Base-by-base conservation (phyloP, 163 green algal genomes). In the Volvox carteri region DNA sequence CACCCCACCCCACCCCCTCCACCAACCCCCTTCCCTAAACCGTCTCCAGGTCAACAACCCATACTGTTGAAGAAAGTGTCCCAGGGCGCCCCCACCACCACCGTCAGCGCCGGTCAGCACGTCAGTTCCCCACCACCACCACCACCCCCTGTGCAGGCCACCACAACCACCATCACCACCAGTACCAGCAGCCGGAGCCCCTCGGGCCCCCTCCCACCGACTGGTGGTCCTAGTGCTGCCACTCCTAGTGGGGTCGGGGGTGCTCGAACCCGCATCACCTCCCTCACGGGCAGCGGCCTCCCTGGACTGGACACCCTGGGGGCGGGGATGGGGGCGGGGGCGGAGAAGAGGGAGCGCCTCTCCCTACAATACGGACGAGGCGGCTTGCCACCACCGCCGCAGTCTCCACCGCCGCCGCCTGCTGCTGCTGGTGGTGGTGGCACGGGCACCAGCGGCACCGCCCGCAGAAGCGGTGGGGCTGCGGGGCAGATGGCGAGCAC, bases 241-340 rank as follows among this genome's bases (percentile, higher is more conserved):
- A n/a, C n/a, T n/a, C n/a, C n/a, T n/a, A n/a, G n/a, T n/a, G n/a
- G n/a, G n/a, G n/a, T n/a, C n/a, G 54, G 6, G 54, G 54, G 25
- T 30, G 54, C 65, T 28, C 65, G 30, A 46, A 33, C 33, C 21
- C 60, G 25, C 33, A 56, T 72, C 9, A 19, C 60, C 44, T 42
- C 80, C 1, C 62, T 88, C 4, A 60, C 48, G 0, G 67, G 68
- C 28, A 39, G 68, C 37, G 83, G 83, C 37, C 46, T 88, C 1
- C 83, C 83, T 8, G 68, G 68, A 0, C 50, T 88, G 12, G 83
- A 88, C 37, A 81, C 67, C 48, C 11, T 88, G 37, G 25, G 28
- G 46, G 44, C 12, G 44, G 44, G 28, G 37, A 16, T 42, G 41
- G 16, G 25, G 56, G 56, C 54, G 23, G 56, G 3, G 67, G 58